Percentiles rank a stretch among this genome's conserved stretches.
Conservation (phyloP, 108 stramenopile species). For the Cyclotella atomus region DNA sequence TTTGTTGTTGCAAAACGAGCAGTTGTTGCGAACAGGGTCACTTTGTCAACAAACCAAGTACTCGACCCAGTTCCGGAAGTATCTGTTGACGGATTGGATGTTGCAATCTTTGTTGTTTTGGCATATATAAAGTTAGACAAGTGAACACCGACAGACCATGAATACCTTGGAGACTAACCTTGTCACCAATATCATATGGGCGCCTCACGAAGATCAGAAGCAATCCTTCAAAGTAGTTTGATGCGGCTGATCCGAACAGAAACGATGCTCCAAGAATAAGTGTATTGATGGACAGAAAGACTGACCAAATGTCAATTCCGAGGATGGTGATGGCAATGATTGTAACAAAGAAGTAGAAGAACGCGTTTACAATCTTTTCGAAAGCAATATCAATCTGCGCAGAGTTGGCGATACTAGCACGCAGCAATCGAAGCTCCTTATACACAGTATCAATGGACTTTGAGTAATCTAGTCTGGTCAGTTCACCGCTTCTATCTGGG, state of each 20-base stretch:
- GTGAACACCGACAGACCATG: background rate
- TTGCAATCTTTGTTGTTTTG: constrained; percentile 14
- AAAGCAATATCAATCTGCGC: constrained; percentile 73
- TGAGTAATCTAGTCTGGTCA: constrained; percentile 70
- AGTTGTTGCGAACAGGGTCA: constrained; percentile 74
- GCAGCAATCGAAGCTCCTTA: constrained; percentile 62
- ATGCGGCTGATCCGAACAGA: constrained; percentile 60
- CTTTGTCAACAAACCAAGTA: constrained; percentile 73
- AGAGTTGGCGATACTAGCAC: constrained; percentile 66
- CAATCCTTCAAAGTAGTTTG: constrained; percentile 74
- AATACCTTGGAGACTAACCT: background rate
- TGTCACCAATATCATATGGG: constrained; percentile 55
- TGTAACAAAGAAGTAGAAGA: constrained; percentile 56
- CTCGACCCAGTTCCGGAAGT: constrained; percentile 43
- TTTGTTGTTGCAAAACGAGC: constrained; percentile 67
- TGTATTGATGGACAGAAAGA: constrained; percentile 52
- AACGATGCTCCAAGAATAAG: constrained; percentile 56
- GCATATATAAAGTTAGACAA: background rate
- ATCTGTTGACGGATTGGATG: constrained; percentile 41
- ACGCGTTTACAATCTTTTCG: constrained; percentile 66
- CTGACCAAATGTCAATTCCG: constrained; percentile 44
- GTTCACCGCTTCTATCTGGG: constrained; percentile 59
- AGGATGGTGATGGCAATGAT: constrained; percentile 47
- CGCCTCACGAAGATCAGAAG: constrained; percentile 61
- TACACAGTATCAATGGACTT: constrained; percentile 71